phyloP scores from a whole-genome alignment of 441 rosid genomes.

The Isatis lusitanica region DNA sequence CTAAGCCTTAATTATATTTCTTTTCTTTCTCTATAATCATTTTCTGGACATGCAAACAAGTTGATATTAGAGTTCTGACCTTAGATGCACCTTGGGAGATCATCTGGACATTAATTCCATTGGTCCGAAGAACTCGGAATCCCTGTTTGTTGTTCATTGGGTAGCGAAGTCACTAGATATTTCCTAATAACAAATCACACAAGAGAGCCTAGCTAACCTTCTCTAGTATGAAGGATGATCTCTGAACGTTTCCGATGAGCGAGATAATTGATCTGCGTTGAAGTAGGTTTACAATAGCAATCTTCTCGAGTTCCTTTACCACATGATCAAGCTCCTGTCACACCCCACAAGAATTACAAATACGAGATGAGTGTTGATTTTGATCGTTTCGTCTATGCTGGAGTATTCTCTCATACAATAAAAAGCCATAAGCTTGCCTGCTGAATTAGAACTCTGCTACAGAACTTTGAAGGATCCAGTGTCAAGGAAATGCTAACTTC shows the following conservation, averaged over 20 bases:
- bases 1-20: not conserved
- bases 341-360: not conserved
- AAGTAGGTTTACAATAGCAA: constrained; percentile 77
- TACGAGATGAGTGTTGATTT: not conserved
- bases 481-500: constrained; percentile 12
- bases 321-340: constrained; percentile 52
- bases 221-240: constrained; percentile 82
- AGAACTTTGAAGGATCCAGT: constrained; percentile 1
- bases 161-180: not conserved
- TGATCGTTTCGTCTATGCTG: not conserved
- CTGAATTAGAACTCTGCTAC: not conserved
- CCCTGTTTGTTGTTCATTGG: constrained; percentile 48
- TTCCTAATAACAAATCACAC: not conserved
- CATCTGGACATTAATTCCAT: constrained; percentile 89
- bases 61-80: constrained; percentile 38
- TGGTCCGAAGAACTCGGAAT: constrained; percentile 69
- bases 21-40: not conserved
- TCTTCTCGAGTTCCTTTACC: constrained; percentile 86
- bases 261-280: constrained; percentile 85
- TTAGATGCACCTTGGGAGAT: constrained; percentile 96
- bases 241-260: constrained; percentile 84
- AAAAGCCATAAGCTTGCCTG: not conserved
- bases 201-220: constrained; percentile 49
- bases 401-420: not conserved
- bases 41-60: not conserved